Percentiles rank a stretch among this genome's conserved stretches.
Conservation (phyloP, 2,329 filamentous ascomycete species). For the Ophiocordyceps camponoti-leonardi region DNA sequence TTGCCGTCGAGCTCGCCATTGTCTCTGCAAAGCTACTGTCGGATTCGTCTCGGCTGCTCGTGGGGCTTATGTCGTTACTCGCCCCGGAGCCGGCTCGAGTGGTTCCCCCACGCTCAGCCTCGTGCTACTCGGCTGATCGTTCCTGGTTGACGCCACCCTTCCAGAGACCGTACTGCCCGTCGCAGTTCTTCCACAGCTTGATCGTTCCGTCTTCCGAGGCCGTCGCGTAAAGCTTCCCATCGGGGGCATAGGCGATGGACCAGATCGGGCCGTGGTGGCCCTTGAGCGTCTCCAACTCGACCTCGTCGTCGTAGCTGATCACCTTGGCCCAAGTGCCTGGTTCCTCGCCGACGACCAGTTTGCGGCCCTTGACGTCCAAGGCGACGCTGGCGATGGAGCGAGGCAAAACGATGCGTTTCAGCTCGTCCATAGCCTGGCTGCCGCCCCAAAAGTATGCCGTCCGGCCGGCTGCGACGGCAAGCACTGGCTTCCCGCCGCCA, state of each 20-base stretch:
- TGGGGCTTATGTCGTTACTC: slow-evolving; percentile 4
- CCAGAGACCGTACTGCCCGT: slow-evolving; percentile 48
- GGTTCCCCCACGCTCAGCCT: slow-evolving; percentile 7
- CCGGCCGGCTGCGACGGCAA: slow-evolving; percentile 89
- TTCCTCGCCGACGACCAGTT: slow-evolving; percentile 78
- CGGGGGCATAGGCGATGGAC: slow-evolving; percentile 87
- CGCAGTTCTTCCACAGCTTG: slow-evolving; percentile 69
- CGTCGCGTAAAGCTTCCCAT: slow-evolving; percentile 90
- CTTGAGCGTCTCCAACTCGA: slow-evolving; percentile 82
- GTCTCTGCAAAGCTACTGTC: slow-evolving; percentile 1
- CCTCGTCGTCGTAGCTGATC: slow-evolving; percentile 71
- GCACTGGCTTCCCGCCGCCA: slow-evolving; percentile 50
- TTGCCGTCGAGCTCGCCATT: not conserved
- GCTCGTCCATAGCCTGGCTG: slow-evolving; percentile 43
- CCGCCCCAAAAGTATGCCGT: slow-evolving; percentile 86
- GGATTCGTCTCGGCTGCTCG: slow-evolving; percentile 2
- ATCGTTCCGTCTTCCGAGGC: slow-evolving; percentile 96
- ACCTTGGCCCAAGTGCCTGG: slow-evolving; percentile 95
- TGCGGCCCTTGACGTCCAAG: slow-evolving; percentile 63
- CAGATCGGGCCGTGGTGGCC: slow-evolving; percentile 95
- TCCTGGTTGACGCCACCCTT: slow-evolving; percentile 24
- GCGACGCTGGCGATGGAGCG: slow-evolving; percentile 87
- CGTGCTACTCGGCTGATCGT: slow-evolving; percentile 18
- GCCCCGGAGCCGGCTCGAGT: slow-evolving; percentile 1
- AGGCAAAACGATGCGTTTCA: slow-evolving; percentile 65